Base-by-base conservation (phyloP, 164 flowering plant species). In the Magnolia changhungtana region DNA sequence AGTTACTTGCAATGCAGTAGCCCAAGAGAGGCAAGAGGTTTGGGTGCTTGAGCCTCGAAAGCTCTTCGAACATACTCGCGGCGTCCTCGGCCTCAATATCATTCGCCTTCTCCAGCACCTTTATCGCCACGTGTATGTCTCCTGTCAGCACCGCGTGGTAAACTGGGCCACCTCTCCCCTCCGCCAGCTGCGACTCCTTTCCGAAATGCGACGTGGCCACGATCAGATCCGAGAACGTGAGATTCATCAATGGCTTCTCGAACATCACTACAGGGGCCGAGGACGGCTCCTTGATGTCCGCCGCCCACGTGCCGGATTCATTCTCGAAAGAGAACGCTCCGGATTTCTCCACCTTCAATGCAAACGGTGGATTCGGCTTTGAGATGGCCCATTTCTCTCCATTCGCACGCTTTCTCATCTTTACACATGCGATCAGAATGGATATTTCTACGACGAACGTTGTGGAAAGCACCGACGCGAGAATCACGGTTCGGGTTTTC, bases 1-100 rank as follows among this genome's bases (percentile, higher is more conserved):
- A 61, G 74, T 51, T 82, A 95, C 99, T 98, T 87, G 99, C 99
- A 80, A 96, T 90, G 88, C 99, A 96, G 89, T 90, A 96, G 31
- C 99, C 99, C 66, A 86, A 83, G 76, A 90, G 88, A 27, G 98
- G 92, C 58, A 96, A 69, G 68, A 96, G 78, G 65, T 92, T 96
- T 4, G 98, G 97, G 77, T 96, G 99, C 65, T 88, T 88, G n/a
- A 94, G 84, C 80, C 82, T 72, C 4, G 93, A 83, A 13, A 94
- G 79, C 4, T 86, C 87, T 50, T 88, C 93, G 72, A 96, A 90
- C 79, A 85, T 59, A 27, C 81, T 75, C 0, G 85, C 87, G 7
- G 97, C 97, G 1, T 84, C 89, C n/a, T 81, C 87, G 6, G 74
- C 78, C 49, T 68, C 86, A 8, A 90, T 79, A 27, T 77, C 81